Conservation (phyloP, 306 rosid genomes). For the Acacia confusa region DNA sequence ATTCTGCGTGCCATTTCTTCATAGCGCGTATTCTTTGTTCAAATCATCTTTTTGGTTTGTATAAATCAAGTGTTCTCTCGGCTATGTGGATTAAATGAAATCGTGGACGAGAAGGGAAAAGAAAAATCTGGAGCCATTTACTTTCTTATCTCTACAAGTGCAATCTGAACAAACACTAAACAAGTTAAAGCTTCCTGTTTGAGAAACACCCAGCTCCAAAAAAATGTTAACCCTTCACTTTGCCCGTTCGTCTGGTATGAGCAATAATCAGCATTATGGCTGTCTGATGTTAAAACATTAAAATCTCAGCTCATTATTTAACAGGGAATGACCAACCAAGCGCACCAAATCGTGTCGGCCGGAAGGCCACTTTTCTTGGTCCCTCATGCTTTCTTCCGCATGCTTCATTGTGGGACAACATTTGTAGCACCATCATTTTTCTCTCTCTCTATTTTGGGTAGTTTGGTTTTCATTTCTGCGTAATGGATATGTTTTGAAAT, state of each 20-base stretch:
- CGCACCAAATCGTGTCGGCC: neutral
- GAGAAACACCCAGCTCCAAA: neutral
- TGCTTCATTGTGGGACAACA: neutral
- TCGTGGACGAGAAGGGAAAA: neutral
- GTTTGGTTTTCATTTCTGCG: neutral
- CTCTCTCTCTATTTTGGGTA: neutral
- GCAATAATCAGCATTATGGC: neutral
- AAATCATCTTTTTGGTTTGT: neutral
- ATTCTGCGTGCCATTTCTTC: neutral
- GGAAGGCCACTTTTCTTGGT: neutral
- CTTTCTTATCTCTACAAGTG: neutral
- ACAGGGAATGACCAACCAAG: constrained; percentile 9
- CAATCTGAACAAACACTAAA: neutral
- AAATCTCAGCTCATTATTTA: neutral
- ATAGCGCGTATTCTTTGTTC: neutral
- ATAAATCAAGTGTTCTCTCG: neutral
- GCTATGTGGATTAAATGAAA: neutral
- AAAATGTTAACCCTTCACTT: neutral
- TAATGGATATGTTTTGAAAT: neutral
- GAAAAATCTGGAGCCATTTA: neutral
- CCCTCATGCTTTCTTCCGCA: neutral
- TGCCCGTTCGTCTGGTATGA: neutral
- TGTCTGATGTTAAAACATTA: neutral
- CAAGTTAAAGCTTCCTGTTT: neutral
- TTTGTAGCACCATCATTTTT: neutral